Percentiles rank a stretch among this genome's conserved stretches.
Evolutionary conservation across 1,284 basidiomycete genomes (phyloP).

Genomic region (Cryptococcus floricola): DNA sequence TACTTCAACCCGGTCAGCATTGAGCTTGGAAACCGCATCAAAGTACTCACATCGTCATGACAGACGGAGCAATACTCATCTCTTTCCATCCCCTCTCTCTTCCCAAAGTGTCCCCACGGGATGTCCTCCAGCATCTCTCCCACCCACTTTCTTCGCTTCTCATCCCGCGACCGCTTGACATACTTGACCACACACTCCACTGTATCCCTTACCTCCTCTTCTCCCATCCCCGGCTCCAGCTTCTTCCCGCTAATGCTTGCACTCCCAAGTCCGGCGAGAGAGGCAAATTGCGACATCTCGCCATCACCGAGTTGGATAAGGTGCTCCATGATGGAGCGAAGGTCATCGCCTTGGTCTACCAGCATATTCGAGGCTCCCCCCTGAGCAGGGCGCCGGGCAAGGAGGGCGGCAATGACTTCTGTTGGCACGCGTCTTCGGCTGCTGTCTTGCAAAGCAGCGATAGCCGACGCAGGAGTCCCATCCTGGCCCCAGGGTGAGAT

Average conservation of each 20-base stretch:
- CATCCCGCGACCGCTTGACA: constrained; percentile 6
- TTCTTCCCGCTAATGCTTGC: too few relatives aligned
- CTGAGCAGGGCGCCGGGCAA: too few relatives aligned
- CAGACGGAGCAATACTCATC: constrained; percentile 37
- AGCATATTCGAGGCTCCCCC: not conserved
- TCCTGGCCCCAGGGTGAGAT: too few relatives aligned
- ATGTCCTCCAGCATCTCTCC: constrained; percentile 14
- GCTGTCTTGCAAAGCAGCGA: too few relatives aligned
- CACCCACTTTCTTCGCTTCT: constrained; percentile 13
- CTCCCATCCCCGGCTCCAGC: constrained; percentile 10
- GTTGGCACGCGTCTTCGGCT: too few relatives aligned
- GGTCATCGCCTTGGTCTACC: too few relatives aligned
- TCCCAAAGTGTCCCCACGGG: constrained; percentile 12
- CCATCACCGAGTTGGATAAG: too few relatives aligned
- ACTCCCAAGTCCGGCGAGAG: too few relatives aligned
- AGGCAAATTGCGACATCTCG: too few relatives aligned
- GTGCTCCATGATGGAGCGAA: too few relatives aligned
- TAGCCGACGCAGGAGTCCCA: too few relatives aligned
- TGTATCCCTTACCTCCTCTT: constrained; percentile 10
- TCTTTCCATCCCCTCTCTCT: constrained; percentile 19
- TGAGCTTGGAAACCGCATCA: not conserved
- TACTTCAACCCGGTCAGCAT: constrained; percentile 25
- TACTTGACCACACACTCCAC: constrained; percentile 7
- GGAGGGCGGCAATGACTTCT: too few relatives aligned
- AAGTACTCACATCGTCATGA: constrained; percentile 28